Evolutionary conservation across 2,329 filamentous ascomycete genomes (phyloP), one percentile per base, ranked within the genome.

Genomic region (Colletotrichum kahawae): DNA sequence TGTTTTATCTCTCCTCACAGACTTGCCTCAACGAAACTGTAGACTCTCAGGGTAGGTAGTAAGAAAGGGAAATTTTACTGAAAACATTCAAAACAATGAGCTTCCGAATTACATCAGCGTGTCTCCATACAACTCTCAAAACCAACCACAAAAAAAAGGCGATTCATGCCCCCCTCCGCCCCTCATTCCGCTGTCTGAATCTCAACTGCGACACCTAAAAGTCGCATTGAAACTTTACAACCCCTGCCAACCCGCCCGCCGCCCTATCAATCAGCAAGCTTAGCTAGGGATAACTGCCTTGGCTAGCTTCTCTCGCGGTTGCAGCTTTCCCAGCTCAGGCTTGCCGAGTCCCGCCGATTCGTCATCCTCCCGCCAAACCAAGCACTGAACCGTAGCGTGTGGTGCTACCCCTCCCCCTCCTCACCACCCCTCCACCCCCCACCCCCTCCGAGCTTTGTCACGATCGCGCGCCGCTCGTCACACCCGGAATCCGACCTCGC

Each of bases 391-490:
- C 38, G 38, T 4, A 9, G n/a, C 21, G 33, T 56, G 48, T 51
- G 12, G 48, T 51, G 12, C 54, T 43, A 71, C 60, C 54, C 71
- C 67, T 71, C 70, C 70, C 65, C 70, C 51, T 71, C 54, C 13
- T 27, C 38, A 4, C 6, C 51, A n/a, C 18, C 27, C 34, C 51
- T 29, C 27, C 70, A 34, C 59, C 38, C 10, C 43, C 71, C 63
- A 31, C 67, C 67, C n/a, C 21, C 56, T 62, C 64, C 48, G 48
- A 73, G 71, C 71, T 74, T 71, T 71, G 60, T 74, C 71, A 74
- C 67, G 71, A 74, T 71, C 67, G 71, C 60, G 67, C 71, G 71
- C 59, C 27, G 67, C 34, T 31, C 31, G 59, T 54, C 48, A 74
- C 60, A 34, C 13, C 65, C 27, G 66, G 21, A 48, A 33, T 74